Percentiles rank a stretch among this genome's conserved stretches.
phyloP scores from a whole-genome alignment of 23 red algal species.

The Cyanidioschyzon merolae region DNA sequence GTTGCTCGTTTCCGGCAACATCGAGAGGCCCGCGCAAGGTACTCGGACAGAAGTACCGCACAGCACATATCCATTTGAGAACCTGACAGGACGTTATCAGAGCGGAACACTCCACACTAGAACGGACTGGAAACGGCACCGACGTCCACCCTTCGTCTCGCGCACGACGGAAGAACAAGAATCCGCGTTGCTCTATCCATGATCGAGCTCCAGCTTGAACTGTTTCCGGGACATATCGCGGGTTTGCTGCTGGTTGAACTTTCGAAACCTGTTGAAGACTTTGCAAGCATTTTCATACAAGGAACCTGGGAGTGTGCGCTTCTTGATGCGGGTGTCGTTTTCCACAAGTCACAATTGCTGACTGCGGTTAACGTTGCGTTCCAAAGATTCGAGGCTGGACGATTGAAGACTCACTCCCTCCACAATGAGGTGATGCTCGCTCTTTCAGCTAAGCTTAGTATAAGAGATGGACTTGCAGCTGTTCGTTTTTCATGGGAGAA shows the following conservation, averaged over 20 bases:
- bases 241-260: neutral
- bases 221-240: neutral
- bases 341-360: neutral
- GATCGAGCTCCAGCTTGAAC: neutral
- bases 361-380: conserved; percentile 3
- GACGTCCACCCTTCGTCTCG: too few species aligned
- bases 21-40: too few species aligned
- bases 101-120: too few species aligned
- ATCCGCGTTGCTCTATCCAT: too few species aligned
- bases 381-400: neutral
- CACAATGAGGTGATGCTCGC: conserved; percentile 2
- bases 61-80: too few species aligned
- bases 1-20: too few species aligned
- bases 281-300: neutral
- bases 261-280: neutral
- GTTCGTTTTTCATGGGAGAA: neutral
- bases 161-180: too few species aligned
- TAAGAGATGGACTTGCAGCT: neutral
- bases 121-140: too few species aligned
- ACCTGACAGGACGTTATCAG: too few species aligned
- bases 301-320: neutral
- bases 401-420: neutral
- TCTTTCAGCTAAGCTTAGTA: neutral
- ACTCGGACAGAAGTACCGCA: too few species aligned
- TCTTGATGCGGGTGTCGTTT: neutral